Evolutionary conservation across 2,329 filamentous ascomycete species (phyloP).

Genomic region (Kalmusia sp.): DNA sequence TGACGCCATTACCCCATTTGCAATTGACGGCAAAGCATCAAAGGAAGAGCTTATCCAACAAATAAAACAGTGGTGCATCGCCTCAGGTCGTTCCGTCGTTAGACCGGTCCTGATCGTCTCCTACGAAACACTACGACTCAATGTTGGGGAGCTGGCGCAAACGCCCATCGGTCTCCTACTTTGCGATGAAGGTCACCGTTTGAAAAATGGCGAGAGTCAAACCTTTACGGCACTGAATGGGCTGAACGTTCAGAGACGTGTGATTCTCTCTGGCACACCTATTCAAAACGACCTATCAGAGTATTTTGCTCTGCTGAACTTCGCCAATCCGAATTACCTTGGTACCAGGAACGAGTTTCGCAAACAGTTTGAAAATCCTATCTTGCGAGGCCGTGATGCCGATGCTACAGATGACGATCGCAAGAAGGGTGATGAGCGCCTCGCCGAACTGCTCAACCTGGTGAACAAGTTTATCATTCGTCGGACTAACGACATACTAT

Average conservation of each 20-base stretch:
- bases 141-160: slow-evolving; percentile 87
- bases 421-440: slow-evolving; percentile 81
- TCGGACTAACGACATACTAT: slow-evolving; percentile 95
- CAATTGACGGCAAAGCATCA: slow-evolving; percentile 93
- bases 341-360: slow-evolving; percentile 90
- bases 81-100: slow-evolving; percentile 86
- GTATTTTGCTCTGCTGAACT: slow-evolving; percentile 95
- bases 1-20: slow-evolving; percentile 90
- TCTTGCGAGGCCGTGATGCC: slow-evolving; percentile 88
- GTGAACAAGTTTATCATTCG: slow-evolving; percentile 99
- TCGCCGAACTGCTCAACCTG: slow-evolving; percentile 78
- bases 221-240: slow-evolving; percentile 91
- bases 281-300: slow-evolving; percentile 99
- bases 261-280: slow-evolving; percentile 94
- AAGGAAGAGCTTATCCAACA: slow-evolving; percentile 93
- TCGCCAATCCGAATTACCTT: slow-evolving; percentile 91
- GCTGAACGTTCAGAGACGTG: slow-evolving; percentile 86
- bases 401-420: slow-evolving; percentile 84
- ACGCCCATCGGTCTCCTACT: slow-evolving; percentile 91
- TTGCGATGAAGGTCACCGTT: slow-evolving; percentile 93
- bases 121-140: slow-evolving; percentile 91
- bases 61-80: slow-evolving; percentile 92
- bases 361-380: slow-evolving; percentile 92
- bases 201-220: slow-evolving; percentile 96
- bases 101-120: slow-evolving; percentile 96